Conservation (phyloP, 2,329 filamentous ascomycete species). For the Penicillium decumbens region DNA sequence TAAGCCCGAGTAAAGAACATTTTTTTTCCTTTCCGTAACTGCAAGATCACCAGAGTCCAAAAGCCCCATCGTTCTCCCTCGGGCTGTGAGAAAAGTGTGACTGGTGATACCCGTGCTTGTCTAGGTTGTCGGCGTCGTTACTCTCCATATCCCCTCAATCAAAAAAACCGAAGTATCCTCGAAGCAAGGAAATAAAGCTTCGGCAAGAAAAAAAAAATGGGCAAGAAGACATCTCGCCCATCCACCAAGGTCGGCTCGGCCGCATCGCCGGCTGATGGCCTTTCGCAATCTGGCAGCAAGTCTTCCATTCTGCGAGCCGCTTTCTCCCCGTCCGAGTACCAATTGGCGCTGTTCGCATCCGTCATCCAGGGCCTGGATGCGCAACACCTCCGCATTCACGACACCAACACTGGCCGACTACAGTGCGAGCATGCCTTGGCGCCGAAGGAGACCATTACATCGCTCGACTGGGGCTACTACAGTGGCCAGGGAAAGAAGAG, state of each 20-base stretch:
- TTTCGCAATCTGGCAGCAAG: slow-evolving; percentile 39
- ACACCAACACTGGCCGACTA: slow-evolving; percentile 47
- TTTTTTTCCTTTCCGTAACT: slow-evolving; percentile 38
- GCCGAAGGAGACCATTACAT: slow-evolving; percentile 47
- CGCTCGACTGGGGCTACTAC: slow-evolving; percentile 50
- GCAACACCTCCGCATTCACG: slow-evolving; percentile 51
- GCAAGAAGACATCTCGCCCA: slow-evolving; percentile 43
- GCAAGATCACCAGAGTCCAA: slow-evolving; percentile 28
- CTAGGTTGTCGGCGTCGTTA: slow-evolving; percentile 1
- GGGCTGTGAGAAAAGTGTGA: slow-evolving; percentile 14
- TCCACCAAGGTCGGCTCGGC: slow-evolving; percentile 44
- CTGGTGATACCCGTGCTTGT: slow-evolving; percentile 5
- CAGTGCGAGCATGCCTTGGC: slow-evolving; percentile 49
- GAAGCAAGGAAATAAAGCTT: slow-evolving; percentile 11
- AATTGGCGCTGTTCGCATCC: slow-evolving; percentile 51
- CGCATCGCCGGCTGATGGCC: slow-evolving; percentile 35
- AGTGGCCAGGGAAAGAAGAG: slow-evolving; percentile 32
- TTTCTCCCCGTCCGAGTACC: slow-evolving; percentile 49
- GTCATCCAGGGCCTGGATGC: slow-evolving; percentile 51
- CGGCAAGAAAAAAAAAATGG: slow-evolving; percentile 37
- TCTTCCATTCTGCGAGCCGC: slow-evolving; percentile 48
- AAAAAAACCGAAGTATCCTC: neutral
- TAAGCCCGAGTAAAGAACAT: slow-evolving; percentile 38
- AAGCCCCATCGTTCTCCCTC: slow-evolving; percentile 19
- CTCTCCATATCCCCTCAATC: slow-evolving; percentile 16